Evolutionary conservation across 495 filamentous ascomycete species (phyloP).

Genomic region (Clohesyomyces aquaticus): DNA sequence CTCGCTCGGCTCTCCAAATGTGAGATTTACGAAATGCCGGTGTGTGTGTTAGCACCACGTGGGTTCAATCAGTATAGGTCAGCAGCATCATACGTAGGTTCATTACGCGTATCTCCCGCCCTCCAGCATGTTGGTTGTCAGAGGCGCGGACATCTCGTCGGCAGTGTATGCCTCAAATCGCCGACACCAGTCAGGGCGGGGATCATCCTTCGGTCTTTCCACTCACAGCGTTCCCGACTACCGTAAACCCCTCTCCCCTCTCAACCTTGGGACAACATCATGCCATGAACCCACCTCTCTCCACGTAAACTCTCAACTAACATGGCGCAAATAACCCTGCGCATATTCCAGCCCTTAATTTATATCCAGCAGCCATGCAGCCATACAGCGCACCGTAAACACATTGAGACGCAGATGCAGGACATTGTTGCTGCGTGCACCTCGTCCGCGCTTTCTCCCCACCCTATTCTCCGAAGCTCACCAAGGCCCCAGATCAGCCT

Average conservation of each 20-base stretch:
- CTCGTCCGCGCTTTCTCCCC: slow-evolving; percentile 29
- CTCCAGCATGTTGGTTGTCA: neutral
- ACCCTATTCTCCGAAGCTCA: slow-evolving; percentile 34
- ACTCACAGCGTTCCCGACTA: neutral
- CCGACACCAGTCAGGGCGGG: neutral
- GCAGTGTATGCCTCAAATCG: neutral
- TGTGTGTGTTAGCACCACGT: neutral
- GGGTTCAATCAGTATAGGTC: neutral
- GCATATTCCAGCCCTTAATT: neutral
- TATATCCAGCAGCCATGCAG: neutral
- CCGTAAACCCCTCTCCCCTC: neutral
- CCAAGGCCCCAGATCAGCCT: neutral
- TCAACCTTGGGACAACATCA: neutral
- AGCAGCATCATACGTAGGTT: neutral
- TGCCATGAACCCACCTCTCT: neutral
- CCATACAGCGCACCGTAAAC: no score
- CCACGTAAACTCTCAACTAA: neutral
- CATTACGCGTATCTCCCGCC: neutral
- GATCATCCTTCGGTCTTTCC: neutral
- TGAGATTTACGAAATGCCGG: no score
- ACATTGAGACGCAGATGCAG: slow-evolving; percentile 30
- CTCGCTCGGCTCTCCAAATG: no score
- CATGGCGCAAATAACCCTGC: neutral
- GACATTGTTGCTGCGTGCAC: neutral
- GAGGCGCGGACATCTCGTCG: neutral